These are phyloP conservation scores for Lentinula aciculospora DNA, from an alignment of 768 basidiomycete species.

Conservation along the genomic window DNA sequence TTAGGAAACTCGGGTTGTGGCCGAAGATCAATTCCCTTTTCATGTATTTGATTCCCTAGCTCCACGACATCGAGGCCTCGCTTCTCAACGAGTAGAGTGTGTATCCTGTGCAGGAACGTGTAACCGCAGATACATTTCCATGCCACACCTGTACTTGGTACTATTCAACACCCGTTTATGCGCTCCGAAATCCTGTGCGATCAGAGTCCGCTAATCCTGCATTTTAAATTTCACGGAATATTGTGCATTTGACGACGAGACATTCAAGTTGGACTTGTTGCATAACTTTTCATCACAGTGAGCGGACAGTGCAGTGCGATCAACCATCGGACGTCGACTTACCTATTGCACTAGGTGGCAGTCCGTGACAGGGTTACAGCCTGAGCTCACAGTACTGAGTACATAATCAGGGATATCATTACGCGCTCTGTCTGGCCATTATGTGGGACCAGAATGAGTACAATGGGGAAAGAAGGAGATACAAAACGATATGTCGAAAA, in stretches of 20 bases:
- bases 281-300: background rate
- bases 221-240: background rate
- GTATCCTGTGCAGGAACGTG: background rate
- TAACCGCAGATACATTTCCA: background rate
- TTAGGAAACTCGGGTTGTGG: background rate
- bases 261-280: background rate
- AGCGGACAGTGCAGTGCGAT: background rate
- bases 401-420: too few species aligned
- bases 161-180: background rate
- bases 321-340: background rate
- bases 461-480: background rate
- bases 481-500: too few species aligned
- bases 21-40: background rate
- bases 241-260: background rate
- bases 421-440: too few species aligned
- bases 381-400: background rate
- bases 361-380: background rate
- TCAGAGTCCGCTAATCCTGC: background rate
- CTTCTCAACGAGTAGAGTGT: background rate
- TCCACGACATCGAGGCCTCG: background rate
- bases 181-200: background rate
- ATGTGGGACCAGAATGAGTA: background rate
- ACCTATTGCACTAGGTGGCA: background rate
- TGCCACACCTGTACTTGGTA: background rate
- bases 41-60: background rate